Evolutionary conservation across 768 basidiomycete species (phyloP), one percentile per base, ranked within the genome.

Genomic region (Rhizopogon vulgaris): DNA sequence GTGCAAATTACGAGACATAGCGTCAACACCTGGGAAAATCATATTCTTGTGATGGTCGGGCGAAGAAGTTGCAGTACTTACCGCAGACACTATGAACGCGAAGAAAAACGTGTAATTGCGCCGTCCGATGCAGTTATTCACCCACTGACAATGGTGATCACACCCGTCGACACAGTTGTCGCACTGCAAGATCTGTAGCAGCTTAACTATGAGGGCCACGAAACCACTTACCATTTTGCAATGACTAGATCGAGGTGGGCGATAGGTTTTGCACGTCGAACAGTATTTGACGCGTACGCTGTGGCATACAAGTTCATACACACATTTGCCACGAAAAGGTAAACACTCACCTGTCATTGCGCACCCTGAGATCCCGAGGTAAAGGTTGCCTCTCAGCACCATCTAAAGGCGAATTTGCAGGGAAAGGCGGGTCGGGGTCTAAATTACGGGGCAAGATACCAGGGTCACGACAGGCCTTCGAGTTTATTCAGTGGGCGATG

Each of bases 101-200:
- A 95, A 84, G 71, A 99, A 99, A n/a, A 84, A 78, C 15, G 91
- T 87, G 66, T 99, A 98, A 66, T 97, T 98, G 41, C 94, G 84
- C 38, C 91, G 81, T 6, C 96, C 96, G 38, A 99, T 79, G 65
- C 96, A 98, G 64, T 93, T 96, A 66, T 97, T 96, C 17, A 99
- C 82, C 87, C 86, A 89, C 63, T 85, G 85, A 56, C 86, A 90
- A 63, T 92, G 91, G 63, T 94, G 90, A 66, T 95, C 94, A 58
- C 94, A 97, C 9, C 86, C 85, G 58, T 97, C 94, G 14, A 97
- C 92, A 63, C 95, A 99, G 64, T 98, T 98, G 60, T 96, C 92
- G 64, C 95, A 99, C 88, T 94, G 58, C 2, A 24, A 11, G 41
- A 40, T 53, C 41, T 65, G 52, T 24, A 28, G 22, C 12, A 22